phyloP scores from a whole-genome alignment of 306 rosid species.

The Dryas octopetala region DNA sequence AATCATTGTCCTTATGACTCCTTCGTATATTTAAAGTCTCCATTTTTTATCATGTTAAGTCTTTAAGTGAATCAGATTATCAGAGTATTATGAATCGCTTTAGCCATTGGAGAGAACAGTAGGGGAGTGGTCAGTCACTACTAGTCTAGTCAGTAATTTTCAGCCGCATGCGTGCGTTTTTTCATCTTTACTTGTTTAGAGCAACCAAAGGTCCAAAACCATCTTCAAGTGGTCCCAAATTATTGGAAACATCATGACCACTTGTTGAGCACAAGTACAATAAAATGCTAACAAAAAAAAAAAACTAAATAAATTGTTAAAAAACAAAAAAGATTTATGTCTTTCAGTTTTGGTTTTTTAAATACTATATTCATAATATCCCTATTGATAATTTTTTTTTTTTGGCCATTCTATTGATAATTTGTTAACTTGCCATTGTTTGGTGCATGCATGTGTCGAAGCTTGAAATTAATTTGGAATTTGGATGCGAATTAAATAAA shows the following conservation, averaged over 20 bases:
- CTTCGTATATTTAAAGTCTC: no score
- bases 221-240: constrained; percentile 49
- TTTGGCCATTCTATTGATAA: background rate
- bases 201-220: background rate
- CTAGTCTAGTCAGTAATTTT: background rate
- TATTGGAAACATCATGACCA: constrained; percentile 35
- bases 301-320: background rate
- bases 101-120: no score
- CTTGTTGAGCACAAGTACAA: background rate
- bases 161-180: background rate
- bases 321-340: no score
- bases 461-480: no score
- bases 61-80: no score
- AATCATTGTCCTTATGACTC: no score
- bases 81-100: no score
- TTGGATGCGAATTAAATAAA: constrained; percentile 2
- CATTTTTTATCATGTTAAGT: no score
- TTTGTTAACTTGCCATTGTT: background rate
- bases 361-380: background rate
- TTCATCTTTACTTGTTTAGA: background rate
- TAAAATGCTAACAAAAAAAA: background rate
- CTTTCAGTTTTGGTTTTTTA: background rate
- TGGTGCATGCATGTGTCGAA: background rate
- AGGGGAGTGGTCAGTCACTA: no score
- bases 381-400: no score